phyloP scores from a whole-genome alignment of 2,329 filamentous ascomycete genomes.

The Cercospora beticola region DNA sequence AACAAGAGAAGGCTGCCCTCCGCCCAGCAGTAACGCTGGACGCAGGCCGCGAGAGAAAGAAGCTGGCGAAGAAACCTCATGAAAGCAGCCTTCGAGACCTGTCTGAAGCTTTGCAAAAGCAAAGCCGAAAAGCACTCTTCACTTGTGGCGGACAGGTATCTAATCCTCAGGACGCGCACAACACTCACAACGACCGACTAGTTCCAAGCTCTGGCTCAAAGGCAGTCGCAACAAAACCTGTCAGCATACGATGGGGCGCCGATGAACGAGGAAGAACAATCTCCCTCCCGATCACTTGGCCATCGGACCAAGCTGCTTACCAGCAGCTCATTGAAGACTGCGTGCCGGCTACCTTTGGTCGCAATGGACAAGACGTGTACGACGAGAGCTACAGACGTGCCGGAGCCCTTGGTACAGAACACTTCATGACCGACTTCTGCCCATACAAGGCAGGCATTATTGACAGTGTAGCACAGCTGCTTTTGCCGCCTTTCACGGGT shows the following conservation, averaged over 20 bases:
- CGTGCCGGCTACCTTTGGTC: neutral
- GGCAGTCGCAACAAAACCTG: too few species aligned
- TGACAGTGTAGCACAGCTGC: neutral
- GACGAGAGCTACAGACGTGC: neutral
- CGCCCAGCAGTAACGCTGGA: too few species aligned
- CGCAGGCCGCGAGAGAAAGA: neutral
- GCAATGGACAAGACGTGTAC: neutral
- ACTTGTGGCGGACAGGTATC: neutral
- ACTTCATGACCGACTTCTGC: neutral
- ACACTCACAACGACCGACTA: too few species aligned
- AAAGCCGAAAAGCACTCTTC: neutral
- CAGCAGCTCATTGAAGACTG: neutral
- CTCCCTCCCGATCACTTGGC: neutral
- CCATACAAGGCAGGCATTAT: neutral
- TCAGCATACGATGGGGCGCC: neutral
- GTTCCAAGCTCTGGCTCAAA: too few species aligned
- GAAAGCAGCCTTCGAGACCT: neutral
- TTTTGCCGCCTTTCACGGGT: neutral
- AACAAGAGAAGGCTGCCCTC: too few species aligned
- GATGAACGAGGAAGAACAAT: neutral
- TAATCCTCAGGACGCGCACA: too few species aligned
- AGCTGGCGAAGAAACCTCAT: neutral
- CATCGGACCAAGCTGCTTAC: neutral
- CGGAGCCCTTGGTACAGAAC: neutral
- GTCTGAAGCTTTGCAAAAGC: neutral